Evolutionary conservation across 805 yeast species (phyloP).

Genomic region (Cyberlindnera lachancei): DNA sequence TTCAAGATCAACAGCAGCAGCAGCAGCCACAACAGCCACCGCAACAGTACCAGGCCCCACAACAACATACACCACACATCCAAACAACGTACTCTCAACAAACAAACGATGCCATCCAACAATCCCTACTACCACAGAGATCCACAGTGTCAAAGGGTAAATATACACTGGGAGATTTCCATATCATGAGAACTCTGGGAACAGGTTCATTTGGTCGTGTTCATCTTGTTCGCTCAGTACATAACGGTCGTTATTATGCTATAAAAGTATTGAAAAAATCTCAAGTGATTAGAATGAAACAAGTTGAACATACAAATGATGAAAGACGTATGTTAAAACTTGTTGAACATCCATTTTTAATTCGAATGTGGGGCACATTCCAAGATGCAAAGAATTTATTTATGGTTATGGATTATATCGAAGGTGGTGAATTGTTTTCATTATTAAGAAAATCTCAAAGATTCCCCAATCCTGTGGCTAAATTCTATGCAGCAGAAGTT

Average conservation of each 20-base stretch:
- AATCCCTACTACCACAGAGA: slow-evolving; percentile 20
- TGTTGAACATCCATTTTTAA: slow-evolving; percentile 85
- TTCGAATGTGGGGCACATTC: slow-evolving; percentile 95
- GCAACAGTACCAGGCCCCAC: slow-evolving; percentile 1
- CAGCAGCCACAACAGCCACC: slow-evolving; percentile 1
- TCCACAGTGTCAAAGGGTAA: slow-evolving; percentile 46
- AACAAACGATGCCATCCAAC: slow-evolving; percentile 9
- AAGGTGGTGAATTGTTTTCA: slow-evolving; percentile 91
- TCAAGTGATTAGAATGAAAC: slow-evolving; percentile 87
- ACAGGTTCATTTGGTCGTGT: slow-evolving; percentile 96
- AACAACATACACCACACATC: slow-evolving; percentile 3
- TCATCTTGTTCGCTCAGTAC: slow-evolving; percentile 79
- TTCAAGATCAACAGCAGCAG: background rate
- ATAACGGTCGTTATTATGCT: slow-evolving; percentile 90
- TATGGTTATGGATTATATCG: slow-evolving; percentile 95
- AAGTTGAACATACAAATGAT: slow-evolving; percentile 93
- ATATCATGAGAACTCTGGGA: slow-evolving; percentile 80
- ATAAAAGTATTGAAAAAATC: slow-evolving; percentile 82
- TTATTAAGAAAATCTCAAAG: slow-evolving; percentile 80
- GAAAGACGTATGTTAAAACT: slow-evolving; percentile 83
- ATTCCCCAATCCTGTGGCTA: slow-evolving; percentile 93
- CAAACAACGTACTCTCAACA: no score
- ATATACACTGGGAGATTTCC: slow-evolving; percentile 73
- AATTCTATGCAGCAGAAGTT: slow-evolving; percentile 93
- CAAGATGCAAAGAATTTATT: slow-evolving; percentile 80